These are phyloP conservation scores for Clonostachys rhizophaga DNA, from an alignment of 2,329 filamentous ascomycete genomes.

Conservation along the genomic window DNA sequence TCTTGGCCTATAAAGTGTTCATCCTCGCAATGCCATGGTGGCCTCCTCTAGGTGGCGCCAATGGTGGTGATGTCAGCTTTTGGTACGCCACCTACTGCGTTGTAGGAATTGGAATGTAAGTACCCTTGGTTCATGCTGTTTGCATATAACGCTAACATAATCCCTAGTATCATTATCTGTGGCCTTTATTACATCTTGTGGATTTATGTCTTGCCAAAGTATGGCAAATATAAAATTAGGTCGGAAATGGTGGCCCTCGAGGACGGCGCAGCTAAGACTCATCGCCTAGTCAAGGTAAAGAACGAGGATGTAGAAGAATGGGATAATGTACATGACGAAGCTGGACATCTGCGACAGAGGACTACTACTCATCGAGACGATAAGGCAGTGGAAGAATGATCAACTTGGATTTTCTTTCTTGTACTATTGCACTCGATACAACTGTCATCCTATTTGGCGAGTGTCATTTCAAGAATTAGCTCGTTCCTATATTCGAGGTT, in stretches of 20 bases:
- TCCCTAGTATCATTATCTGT: constrained; percentile 44
- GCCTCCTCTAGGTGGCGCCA: constrained; percentile 54
- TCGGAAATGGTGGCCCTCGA: constrained; percentile 49
- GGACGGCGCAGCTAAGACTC: constrained; percentile 34
- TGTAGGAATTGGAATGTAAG: constrained; percentile 60
- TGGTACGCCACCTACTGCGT: constrained; percentile 70
- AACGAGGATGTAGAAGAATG: constrained; percentile 43
- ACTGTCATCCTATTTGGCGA: too few species aligned
- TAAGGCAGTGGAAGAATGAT: too few species aligned
- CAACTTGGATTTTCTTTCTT: too few species aligned
- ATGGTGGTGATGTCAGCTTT: constrained; percentile 64
- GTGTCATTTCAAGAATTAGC: too few species aligned
- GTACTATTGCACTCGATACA: too few species aligned
- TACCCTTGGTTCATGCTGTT: constrained; percentile 8
- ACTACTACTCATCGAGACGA: too few species aligned
- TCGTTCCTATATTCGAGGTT: too few species aligned
- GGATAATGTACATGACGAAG: constrained; percentile 54
- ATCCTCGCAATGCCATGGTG: constrained; percentile 69
- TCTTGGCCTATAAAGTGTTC: constrained; percentile 53
- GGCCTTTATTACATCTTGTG: constrained; percentile 54
- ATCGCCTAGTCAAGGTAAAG: constrained; percentile 49
- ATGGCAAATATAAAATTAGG: constrained; percentile 47
- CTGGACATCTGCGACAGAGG: constrained; percentile 17
- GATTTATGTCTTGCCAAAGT: constrained; percentile 50
- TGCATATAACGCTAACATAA: not conserved